Base-by-base conservation (phyloP, 179 eudicot genomes). In the Vitellaria paradoxa region DNA sequence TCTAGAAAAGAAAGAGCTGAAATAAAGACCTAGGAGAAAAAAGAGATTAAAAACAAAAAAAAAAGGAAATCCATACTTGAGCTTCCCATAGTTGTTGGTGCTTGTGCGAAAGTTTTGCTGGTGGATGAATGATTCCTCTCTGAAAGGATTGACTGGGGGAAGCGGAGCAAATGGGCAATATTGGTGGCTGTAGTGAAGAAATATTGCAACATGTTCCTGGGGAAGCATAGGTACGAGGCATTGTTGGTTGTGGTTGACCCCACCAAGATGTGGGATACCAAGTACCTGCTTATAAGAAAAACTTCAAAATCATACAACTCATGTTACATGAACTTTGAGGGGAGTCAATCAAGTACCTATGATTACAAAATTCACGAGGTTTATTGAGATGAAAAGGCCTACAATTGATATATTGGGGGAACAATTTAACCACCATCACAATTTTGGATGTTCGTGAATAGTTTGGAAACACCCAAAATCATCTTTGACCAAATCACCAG, bases 221-320 rank as follows among this genome's bases (percentile, higher is more conserved):
- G 52, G n/a, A 63, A n/a, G 72, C 21, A 12, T 63, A 55, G 56
- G 55, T n/a, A 21, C 72, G 53, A 65, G 73, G 40, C 12, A 72
- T 57, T 9, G 76, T 2, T 20, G 67, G 83, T 30, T 66, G 77
- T 30, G 57, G 30, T 76, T 72, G 77, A 72, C 68, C 80, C 77
- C 83, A 81, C 83, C 83, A 81, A 72, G 77, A 64, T 47, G 80
- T 37, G 13, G 83, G 83, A 71, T 67, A 80, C 80, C 77, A 77
- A 72, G 80, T 73, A 70, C 83, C 80, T 45, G 49, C 6, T 68
- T 24, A 57, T 13, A 24, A 59, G 47, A 45, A 68, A 57, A 14
- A 75, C 65, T 23, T 62, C 65, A 62, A 62, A 1, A 57, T 21
- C 37, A 21, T 62, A 21, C 13, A 3, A 62, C 13, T 23, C 65